phyloP scores from a whole-genome alignment of 106 monocot species.

The Chionographis japonica region DNA sequence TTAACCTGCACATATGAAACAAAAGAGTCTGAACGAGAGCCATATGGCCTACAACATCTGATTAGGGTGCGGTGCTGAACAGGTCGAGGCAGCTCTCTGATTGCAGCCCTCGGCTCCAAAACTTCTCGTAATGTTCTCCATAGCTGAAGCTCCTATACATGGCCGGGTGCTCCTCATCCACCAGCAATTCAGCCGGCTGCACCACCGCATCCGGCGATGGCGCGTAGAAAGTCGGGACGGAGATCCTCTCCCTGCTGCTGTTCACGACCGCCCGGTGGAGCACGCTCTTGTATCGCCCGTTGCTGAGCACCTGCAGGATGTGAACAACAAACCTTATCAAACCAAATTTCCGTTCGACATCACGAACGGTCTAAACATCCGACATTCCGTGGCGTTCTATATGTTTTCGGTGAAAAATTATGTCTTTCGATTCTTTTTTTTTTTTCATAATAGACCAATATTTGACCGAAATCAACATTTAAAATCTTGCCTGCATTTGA shows the following conservation, averaged over 20 bases:
- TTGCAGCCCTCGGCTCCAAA: slow-evolving; percentile 13
- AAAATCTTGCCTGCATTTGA: too few relatives aligned
- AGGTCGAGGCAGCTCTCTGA: slow-evolving; percentile 16
- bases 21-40: too few relatives aligned
- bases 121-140: slow-evolving; percentile 22
- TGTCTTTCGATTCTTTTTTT: too few relatives aligned
- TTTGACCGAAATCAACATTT: too few relatives aligned
- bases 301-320: slow-evolving; percentile 19
- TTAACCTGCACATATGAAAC: too few relatives aligned
- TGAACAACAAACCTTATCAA: neutral
- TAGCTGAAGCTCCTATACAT: slow-evolving; percentile 21
- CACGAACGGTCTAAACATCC: too few relatives aligned
- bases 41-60: too few relatives aligned
- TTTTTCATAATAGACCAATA: too few relatives aligned
- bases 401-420: too few relatives aligned
- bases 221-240: slow-evolving; percentile 27
- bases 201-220: slow-evolving; percentile 24
- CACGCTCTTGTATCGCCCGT: neutral
- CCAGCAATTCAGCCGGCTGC: slow-evolving; percentile 8
- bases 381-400: too few relatives aligned
- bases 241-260: slow-evolving; percentile 21
- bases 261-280: slow-evolving; percentile 31
- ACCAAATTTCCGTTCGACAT: too few relatives aligned
- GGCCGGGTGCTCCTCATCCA: slow-evolving; percentile 3
- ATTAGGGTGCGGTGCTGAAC: neutral